Conservation (phyloP, 495 filamentous ascomycete species). For the Aspergillus indologenus region DNA sequence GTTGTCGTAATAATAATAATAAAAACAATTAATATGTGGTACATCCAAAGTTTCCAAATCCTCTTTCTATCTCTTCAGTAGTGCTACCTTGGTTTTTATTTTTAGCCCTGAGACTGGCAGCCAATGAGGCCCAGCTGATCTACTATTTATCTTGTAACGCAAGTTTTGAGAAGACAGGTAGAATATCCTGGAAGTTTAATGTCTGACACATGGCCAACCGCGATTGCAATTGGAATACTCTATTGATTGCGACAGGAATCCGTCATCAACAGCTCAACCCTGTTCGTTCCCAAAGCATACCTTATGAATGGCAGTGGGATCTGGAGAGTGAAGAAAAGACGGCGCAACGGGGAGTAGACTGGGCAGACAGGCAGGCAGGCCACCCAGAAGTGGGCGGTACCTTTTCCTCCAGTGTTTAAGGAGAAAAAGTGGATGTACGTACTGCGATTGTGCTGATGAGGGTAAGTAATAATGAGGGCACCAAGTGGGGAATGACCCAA, state of each 20-base stretch:
- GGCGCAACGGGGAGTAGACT: background rate
- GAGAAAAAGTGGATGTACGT: background rate
- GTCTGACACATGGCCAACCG: slow-evolving; percentile 10
- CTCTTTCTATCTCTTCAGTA: slow-evolving; percentile 1
- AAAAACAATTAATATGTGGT: background rate
- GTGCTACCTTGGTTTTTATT: slow-evolving; percentile 22
- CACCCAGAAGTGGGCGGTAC: background rate
- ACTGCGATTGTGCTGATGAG: background rate
- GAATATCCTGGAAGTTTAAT: slow-evolving; percentile 20
- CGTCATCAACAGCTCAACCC: background rate
- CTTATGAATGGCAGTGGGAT: background rate
- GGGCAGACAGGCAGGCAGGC: background rate
- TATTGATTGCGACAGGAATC: background rate
- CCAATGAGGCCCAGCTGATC: slow-evolving; percentile 24
- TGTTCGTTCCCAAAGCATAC: background rate
- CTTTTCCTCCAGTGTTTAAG: background rate
- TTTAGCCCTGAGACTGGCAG: slow-evolving; percentile 11
- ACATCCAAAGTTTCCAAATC: background rate
- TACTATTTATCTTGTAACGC: slow-evolving; percentile 24
- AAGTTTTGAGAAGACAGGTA: slow-evolving; percentile 21
- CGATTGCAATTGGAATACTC: slow-evolving; percentile 11
- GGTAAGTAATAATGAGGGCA: slow-evolving; percentile 12
- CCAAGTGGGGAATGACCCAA: slow-evolving; percentile 22
- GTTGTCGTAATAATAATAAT: background rate
- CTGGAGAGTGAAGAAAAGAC: background rate